Conservation (phyloP, 1,139 yeast species). For the Diutina pseudorugosa region DNA sequence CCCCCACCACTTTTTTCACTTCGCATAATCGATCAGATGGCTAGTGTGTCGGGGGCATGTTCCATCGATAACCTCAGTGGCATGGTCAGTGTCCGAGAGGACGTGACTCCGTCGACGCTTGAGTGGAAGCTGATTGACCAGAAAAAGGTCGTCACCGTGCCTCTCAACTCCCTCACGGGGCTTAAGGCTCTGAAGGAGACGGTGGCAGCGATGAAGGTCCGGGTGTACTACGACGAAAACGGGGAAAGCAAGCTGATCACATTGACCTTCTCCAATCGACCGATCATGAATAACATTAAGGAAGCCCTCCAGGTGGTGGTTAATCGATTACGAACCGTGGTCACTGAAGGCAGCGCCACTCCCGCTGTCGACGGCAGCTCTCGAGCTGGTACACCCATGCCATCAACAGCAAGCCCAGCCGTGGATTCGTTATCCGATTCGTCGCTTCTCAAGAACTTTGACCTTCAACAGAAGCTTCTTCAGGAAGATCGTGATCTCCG, state of each 20-base stretch:
- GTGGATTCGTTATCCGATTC: slow-evolving; percentile 24
- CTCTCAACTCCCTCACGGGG: slow-evolving; percentile 41
- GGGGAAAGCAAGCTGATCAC: slow-evolving; percentile 34
- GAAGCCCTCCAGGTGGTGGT: slow-evolving; percentile 59
- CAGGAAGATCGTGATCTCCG: slow-evolving; percentile 60
- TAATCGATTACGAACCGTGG: slow-evolving; percentile 47
- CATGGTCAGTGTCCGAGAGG: slow-evolving; percentile 53
- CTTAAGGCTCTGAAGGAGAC: slow-evolving; percentile 68
- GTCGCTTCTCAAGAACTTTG: slow-evolving; percentile 49
- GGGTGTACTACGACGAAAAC: slow-evolving; percentile 28
- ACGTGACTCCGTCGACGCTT: slow-evolving; percentile 48
- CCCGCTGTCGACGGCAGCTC: slow-evolving; percentile 5
- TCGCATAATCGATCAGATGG: neutral
- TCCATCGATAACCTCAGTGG: slow-evolving; percentile 57
- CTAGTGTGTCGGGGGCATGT: slow-evolving; percentile 48
- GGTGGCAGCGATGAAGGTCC: slow-evolving; percentile 57
- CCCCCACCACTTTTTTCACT: neutral
- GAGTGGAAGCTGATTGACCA: slow-evolving; percentile 60
- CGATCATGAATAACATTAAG: slow-evolving; percentile 66
- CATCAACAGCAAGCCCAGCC: slow-evolving; percentile 10
- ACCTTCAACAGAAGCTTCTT: slow-evolving; percentile 67
- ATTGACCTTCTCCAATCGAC: slow-evolving; percentile 58
- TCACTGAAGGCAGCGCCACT: slow-evolving; percentile 6
- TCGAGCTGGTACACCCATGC: slow-evolving; percentile 10
- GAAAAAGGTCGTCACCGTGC: slow-evolving; percentile 34